A percentile compares a stretch with the other conserved stretches of the same genome.
These are phyloP conservation scores for Trichophyton benhamiae DNA, from an alignment of 2,329 filamentous ascomycete genomes.

Conservation along the genomic window DNA sequence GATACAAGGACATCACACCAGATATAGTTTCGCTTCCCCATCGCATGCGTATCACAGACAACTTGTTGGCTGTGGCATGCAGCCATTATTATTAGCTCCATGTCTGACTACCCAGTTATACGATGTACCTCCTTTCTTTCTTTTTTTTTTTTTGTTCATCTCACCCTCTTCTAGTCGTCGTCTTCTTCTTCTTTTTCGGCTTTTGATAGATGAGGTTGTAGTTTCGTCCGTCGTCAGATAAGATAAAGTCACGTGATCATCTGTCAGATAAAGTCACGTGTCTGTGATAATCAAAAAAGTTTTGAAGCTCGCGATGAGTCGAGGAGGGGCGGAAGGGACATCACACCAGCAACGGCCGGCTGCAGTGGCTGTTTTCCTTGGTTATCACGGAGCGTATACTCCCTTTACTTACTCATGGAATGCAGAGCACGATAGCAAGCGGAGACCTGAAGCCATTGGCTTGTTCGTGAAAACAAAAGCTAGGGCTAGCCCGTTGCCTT, in stretches of 20 bases:
- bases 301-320: background rate
- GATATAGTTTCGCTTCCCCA: too few species aligned
- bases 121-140: background rate
- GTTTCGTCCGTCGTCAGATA: background rate
- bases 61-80: background rate
- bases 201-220: background rate
- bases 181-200: background rate
- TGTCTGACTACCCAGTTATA: background rate
- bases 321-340: background rate
- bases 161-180: background rate
- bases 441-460: background rate
- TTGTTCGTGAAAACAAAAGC: background rate
- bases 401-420: background rate
- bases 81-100: background rate
- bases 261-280: background rate
- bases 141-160: background rate
- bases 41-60: too few species aligned
- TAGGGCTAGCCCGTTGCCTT: background rate
- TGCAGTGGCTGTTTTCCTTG: too few species aligned
- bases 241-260: background rate
- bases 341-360: too few species aligned
- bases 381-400: background rate
- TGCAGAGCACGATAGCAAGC: background rate
- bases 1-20: background rate
- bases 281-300: background rate